Percentiles rank a stretch among this genome's conserved stretches.
Evolutionary conservation across 257 asterid species (phyloP).

Genomic region (Lycium barbarum): DNA sequence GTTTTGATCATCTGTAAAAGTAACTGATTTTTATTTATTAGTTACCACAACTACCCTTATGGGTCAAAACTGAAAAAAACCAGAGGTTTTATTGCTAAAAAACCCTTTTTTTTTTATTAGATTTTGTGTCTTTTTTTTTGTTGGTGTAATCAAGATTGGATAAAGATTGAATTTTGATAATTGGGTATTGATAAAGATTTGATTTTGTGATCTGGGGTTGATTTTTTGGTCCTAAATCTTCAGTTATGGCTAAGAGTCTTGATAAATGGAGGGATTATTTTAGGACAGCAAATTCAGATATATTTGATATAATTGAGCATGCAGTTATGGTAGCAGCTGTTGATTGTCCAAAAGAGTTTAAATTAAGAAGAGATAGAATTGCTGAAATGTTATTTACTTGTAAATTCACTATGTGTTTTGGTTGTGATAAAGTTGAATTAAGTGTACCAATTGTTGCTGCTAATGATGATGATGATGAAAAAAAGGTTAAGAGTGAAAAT

Average conservation of each 20-base stretch:
- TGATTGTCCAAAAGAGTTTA: slow-evolving; percentile 85
- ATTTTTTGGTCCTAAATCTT: slow-evolving; percentile 26
- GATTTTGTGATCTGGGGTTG: slow-evolving; percentile 41
- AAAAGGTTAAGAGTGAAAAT: slow-evolving; percentile 50
- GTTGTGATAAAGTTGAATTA: slow-evolving; percentile 73
- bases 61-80: slow-evolving; percentile 40
- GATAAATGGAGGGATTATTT: slow-evolving; percentile 92
- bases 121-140: slow-evolving; percentile 25
- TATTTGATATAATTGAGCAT: slow-evolving; percentile 69
- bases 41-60: slow-evolving; percentile 15
- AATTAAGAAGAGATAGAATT: slow-evolving; percentile 77
- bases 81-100: slow-evolving; percentile 25
- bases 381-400: slow-evolving; percentile 86
- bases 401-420: slow-evolving; percentile 68
- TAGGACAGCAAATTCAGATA: slow-evolving; percentile 71
- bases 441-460: slow-evolving; percentile 56
- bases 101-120: not conserved
- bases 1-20: slow-evolving; percentile 35
- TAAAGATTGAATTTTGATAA: not conserved
- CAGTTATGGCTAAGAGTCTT: slow-evolving; percentile 67
- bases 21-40: slow-evolving; percentile 36
- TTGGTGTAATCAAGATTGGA: not conserved
- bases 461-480: slow-evolving; percentile 39
- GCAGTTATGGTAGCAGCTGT: slow-evolving; percentile 82
- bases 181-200: slow-evolving; percentile 37